Evolutionary conservation across 2,329 filamentous ascomycete species (phyloP), one percentile per base, ranked within the genome.

Genomic region (Gaeumannomyces tritici): DNA sequence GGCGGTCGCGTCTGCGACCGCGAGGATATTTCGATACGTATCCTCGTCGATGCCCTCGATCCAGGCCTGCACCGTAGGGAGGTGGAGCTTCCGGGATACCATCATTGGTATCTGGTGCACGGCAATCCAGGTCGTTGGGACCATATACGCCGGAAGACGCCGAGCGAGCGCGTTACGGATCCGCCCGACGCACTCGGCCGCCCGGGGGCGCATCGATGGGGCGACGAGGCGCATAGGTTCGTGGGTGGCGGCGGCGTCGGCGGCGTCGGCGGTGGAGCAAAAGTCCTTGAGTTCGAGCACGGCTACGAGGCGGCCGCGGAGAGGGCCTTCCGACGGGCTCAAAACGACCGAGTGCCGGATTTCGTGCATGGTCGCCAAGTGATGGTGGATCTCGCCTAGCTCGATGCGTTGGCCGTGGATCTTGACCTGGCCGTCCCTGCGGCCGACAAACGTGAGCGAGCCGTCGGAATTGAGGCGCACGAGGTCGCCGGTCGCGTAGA

Each of bases 401-500:
- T 62, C 61, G 11, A 62, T 33, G n/a, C 61, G 55, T 21, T 62
- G 31, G 11, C 61, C 61, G 31, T 58, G 5, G 26, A 62, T 47
- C n/a, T 62, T 62, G n/a, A 62, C 42, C 60, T 61, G 61, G 3
- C 13, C 27, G n/a, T 62, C 61, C 3, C 7, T n/a, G 1, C 61
- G 61, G 21, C 55, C 61, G 5, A 62, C 6, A 21, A 27, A 57
- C 15, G 33, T 55, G 8, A 62, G 31, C 27, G 29, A 47, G 54
- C 54, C 54, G 31, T 62, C 60, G 9, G 26, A 11, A 11, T 59
- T 29, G 13, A 21, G 24, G 13, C 28, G 31, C n/a, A 57, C 60
- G 15, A 62, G 60, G 24, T 62, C 55, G 18, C 60, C 31, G n/a
- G 60, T 62, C 29, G 54, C 54, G 55, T 62, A 62, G 24, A 57